Base-by-base conservation (phyloP, 345 rosid species). In the Orychophragmus violaceus region DNA sequence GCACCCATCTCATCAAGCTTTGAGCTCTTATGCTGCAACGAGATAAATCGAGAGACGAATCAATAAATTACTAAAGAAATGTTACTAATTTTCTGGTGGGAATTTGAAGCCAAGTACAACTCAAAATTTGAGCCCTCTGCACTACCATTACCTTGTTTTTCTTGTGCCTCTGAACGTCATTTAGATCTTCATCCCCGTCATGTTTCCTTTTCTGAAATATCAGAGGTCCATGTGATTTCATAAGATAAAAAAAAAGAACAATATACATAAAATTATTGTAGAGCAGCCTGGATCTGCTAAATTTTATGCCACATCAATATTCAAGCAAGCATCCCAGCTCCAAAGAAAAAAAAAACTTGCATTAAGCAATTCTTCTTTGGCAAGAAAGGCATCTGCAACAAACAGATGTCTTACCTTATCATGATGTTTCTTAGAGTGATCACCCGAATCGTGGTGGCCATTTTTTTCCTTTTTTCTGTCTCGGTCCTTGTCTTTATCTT, bases 181-280 rank as follows among this genome's bases (percentile, higher is more conserved):
- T 94, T 8, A 84, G 76, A 81, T 90, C 91, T 80, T 94, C 99
- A 32, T 88, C 97, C 36, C 95, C 97, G 55, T 82, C 94, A 41
- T 88, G 99, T 82, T 88, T 94, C 82, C 99, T 82, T 87, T 90
- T 94, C 99, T 94, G 89, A 76, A 78, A 70, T 60, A 22, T 69
- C 25, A 75, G 33, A 8, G 23, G n/a, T 59, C 51, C 53, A 63
- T 48, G 54, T 62, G 45, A 68, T 32, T 48, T 14, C 55, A 55
- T 16, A 27, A 22, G 36, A 42, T 30, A 5, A n/a, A 11, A 63
- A 64, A 37, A n/a, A 2, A 42, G 55, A 62, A 50, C 44, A 53
- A n/a, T 66, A 25, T 51, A 17, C 52, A 51, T 16, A 52, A 8
- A 59, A 71, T 28, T 35, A 18, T n/a, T 37, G 16, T 28, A 39